Conservation (phyloP, 345 rosid genomes). For the Streptanthus diversifolius region DNA sequence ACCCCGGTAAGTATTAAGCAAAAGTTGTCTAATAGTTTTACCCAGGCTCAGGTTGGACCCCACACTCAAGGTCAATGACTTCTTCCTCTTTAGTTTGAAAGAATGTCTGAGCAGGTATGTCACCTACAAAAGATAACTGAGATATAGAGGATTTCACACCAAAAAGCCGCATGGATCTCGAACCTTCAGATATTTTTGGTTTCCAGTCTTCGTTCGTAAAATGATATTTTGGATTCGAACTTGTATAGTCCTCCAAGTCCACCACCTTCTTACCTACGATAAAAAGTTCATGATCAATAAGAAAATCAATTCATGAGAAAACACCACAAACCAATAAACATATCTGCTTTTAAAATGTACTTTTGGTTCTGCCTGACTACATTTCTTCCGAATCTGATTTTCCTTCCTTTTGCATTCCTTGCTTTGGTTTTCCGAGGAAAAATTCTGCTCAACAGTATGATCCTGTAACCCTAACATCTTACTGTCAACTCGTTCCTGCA, state of each 20-base stretch:
- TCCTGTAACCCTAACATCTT: conserved; percentile 22
- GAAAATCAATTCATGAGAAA: conserved; percentile 8
- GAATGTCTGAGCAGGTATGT: conserved; percentile 32
- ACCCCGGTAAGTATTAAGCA: neutral
- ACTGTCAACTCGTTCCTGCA: conserved; percentile 33
- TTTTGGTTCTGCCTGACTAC: conserved; percentile 36
- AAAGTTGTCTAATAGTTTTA: conserved; percentile 37
- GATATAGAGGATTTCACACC: conserved; percentile 29
- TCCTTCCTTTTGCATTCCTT: conserved; percentile 20
- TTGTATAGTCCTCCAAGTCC: conserved; percentile 23
- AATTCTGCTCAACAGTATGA: conserved; percentile 17
- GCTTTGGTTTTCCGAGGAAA: conserved; percentile 17
- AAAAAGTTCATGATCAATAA: conserved; percentile 33
- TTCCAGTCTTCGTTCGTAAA: conserved; percentile 25
- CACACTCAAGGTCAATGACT: conserved; percentile 51
- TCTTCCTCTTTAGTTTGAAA: conserved; percentile 43
- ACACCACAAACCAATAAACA: neutral
- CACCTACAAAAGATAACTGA: conserved; percentile 28
- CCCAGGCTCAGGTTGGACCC: conserved; percentile 48
- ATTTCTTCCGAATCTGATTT: conserved; percentile 33
- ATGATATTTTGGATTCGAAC: conserved; percentile 25
- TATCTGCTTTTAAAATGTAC: conserved; percentile 11
- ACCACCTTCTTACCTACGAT: conserved; percentile 39
- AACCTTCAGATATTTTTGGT: conserved; percentile 35
- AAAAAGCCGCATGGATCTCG: conserved; percentile 27